phyloP scores from a whole-genome alignment of 2,329 filamentous ascomycete genomes.

The Xylaria hypoxylon region DNA sequence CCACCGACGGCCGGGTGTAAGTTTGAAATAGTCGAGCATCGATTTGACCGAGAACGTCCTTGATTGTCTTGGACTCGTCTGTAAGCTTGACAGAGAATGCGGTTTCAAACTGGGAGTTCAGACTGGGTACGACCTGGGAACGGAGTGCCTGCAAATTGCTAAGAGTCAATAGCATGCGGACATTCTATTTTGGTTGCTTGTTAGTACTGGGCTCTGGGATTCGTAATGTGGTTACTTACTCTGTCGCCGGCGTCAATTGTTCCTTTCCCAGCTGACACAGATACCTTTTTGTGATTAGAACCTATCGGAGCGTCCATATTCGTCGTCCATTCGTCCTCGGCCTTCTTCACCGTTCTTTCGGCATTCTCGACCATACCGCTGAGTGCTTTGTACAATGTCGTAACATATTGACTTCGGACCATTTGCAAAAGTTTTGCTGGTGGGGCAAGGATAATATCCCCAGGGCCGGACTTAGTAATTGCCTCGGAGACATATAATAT shows the following conservation, averaged over 20 bases:
- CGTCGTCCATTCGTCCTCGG: slow-evolving; percentile 71
- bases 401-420: slow-evolving; percentile 92
- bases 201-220: slow-evolving; percentile 41
- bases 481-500: slow-evolving; percentile 93
- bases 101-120: slow-evolving; percentile 94
- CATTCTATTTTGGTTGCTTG: slow-evolving; percentile 67
- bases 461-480: slow-evolving; percentile 76
- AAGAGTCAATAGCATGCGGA: slow-evolving; percentile 92
- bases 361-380: slow-evolving; percentile 98
- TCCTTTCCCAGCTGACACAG: slow-evolving; percentile 57
- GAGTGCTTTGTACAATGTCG: slow-evolving; percentile 91
- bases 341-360: slow-evolving; percentile 75
- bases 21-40: slow-evolving; percentile 91
- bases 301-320: slow-evolving; percentile 58
- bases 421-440: slow-evolving; percentile 88
- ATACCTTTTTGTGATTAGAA: slow-evolving; percentile 49
- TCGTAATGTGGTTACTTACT: slow-evolving; percentile 54
- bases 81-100: slow-evolving; percentile 94
- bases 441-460: slow-evolving; percentile 85
- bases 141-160: slow-evolving; percentile 90
- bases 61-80: slow-evolving; percentile 91
- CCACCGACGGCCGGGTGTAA: slow-evolving; percentile 83
- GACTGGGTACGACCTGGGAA: slow-evolving; percentile 81
- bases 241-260: slow-evolving; percentile 67
- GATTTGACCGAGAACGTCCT: slow-evolving; percentile 90